Evolutionary conservation across 1,284 basidiomycete genomes (phyloP).

Genomic region (Leucoagaricus sp.): DNA sequence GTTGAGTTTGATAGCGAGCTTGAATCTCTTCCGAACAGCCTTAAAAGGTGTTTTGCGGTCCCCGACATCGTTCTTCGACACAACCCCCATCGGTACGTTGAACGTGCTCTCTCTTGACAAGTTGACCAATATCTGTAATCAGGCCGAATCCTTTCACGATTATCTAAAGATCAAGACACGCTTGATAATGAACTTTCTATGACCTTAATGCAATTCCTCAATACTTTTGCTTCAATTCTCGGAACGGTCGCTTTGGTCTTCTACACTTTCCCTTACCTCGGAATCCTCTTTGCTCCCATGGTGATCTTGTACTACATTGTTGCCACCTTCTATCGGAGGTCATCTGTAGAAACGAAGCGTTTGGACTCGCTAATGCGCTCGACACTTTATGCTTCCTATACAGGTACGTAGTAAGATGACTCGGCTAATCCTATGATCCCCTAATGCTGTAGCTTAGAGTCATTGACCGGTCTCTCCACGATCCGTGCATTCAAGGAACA

Average conservation of each 20-base stretch:
- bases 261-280: slow-evolving; percentile 64
- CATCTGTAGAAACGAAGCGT: slow-evolving; percentile 67
- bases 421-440: background rate
- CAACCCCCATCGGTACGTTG: slow-evolving; percentile 72
- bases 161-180: slow-evolving; percentile 67
- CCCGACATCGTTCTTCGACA: slow-evolving; percentile 81
- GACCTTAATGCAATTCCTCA: slow-evolving; percentile 46
- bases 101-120: background rate
- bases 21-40: slow-evolving; percentile 61
- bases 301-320: slow-evolving; percentile 48
- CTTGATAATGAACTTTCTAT: slow-evolving; percentile 52
- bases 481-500: slow-evolving; percentile 46
- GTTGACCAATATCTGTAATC: slow-evolving; percentile 8
- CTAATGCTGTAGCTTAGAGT: slow-evolving; percentile 29
- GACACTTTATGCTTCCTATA: slow-evolving; percentile 55
- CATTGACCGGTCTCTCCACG: slow-evolving; percentile 45
- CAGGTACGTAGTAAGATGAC: slow-evolving; percentile 29
- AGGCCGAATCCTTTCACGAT: slow-evolving; percentile 59
- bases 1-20: slow-evolving; percentile 59
- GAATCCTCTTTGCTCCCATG: slow-evolving; percentile 59
- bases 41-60: slow-evolving; percentile 61
- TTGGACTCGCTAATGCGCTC: slow-evolving; percentile 72
- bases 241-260: slow-evolving; percentile 62
- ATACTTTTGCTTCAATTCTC: slow-evolving; percentile 47
- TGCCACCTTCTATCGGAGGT: slow-evolving; percentile 54